Evolutionary conservation across 306 rosid species (phyloP).

Genomic region (Vigna nakashimae): DNA sequence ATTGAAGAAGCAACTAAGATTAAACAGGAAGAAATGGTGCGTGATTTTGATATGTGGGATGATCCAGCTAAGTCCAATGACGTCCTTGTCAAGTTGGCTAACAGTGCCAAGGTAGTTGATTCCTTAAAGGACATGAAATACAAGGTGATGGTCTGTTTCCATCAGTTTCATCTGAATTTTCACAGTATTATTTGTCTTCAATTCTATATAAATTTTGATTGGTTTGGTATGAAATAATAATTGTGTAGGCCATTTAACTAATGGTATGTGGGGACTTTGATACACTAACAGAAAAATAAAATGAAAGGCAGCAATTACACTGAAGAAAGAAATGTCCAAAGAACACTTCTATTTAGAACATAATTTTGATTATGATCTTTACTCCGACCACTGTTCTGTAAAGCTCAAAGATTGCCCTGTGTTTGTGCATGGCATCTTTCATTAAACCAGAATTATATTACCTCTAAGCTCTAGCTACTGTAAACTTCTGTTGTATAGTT

Average conservation of each 20-base stretch:
- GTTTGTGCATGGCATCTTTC: conserved; percentile 26
- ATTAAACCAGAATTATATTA: conserved; percentile 22
- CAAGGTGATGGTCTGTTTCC: conserved; percentile 59
- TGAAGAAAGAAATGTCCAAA: conserved; percentile 9
- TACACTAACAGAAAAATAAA: conserved; percentile 14
- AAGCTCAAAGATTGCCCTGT: conserved; percentile 24
- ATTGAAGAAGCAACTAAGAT: conserved; percentile 73
- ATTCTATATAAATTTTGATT: neutral
- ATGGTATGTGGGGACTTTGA: conserved; percentile 15
- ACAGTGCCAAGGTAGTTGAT: conserved; percentile 73
- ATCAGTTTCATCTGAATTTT: conserved; percentile 9
- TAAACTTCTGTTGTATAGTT: conserved; percentile 10
- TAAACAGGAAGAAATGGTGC: conserved; percentile 72
- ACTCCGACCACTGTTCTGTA: conserved; percentile 19
- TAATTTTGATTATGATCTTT: conserved; percentile 1
- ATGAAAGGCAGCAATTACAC: neutral
- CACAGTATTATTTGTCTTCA: neutral
- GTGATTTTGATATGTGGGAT: conserved; percentile 78
- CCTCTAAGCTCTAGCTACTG: neutral
- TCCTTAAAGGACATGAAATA: conserved; percentile 77
- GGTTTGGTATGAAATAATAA: conserved; percentile 1
- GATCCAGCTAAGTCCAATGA: conserved; percentile 72
- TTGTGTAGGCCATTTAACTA: conserved; percentile 26
- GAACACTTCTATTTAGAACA: conserved; percentile 12
- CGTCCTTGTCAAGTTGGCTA: conserved; percentile 76